Conservation (phyloP, 805 yeast species). For the Maudiozyma turicensis region DNA sequence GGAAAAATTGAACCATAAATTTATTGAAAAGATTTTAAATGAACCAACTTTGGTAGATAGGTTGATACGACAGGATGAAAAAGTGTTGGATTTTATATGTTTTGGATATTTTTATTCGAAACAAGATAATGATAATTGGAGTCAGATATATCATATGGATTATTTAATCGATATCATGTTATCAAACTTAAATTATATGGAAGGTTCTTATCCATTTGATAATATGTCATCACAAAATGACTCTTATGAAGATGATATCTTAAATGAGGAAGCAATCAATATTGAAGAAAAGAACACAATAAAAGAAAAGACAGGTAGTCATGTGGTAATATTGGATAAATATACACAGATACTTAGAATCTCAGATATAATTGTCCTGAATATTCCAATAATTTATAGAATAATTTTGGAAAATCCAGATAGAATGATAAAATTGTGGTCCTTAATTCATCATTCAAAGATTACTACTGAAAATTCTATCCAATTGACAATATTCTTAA, state of each 20-base stretch:
- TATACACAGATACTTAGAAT: conserved; percentile 22
- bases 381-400: conserved; percentile 87
- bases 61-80: conserved; percentile 31
- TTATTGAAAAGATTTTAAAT: conserved; percentile 30
- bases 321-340: conserved; percentile 1
- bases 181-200: conserved; percentile 16
- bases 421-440: conserved; percentile 67
- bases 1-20: conserved; percentile 6
- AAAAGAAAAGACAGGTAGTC: not conserved
- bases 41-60: conserved; percentile 32
- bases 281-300: not conserved
- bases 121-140: conserved; percentile 1
- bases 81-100: conserved; percentile 40
- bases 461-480: conserved; percentile 58
- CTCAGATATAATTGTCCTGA: conserved; percentile 79
- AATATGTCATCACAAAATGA: not conserved
- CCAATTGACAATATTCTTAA: conserved; percentile 73
- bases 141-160: conserved; percentile 21
- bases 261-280: not conserved
- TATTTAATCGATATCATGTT: conserved; percentile 24
- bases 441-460: conserved; percentile 49
- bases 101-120: conserved; percentile 32
- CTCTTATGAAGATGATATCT: not conserved
- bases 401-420: conserved; percentile 66
- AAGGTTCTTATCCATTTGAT: not conserved